phyloP scores from a whole-genome alignment of 306 rosid species.

The Biancaea sappan region DNA sequence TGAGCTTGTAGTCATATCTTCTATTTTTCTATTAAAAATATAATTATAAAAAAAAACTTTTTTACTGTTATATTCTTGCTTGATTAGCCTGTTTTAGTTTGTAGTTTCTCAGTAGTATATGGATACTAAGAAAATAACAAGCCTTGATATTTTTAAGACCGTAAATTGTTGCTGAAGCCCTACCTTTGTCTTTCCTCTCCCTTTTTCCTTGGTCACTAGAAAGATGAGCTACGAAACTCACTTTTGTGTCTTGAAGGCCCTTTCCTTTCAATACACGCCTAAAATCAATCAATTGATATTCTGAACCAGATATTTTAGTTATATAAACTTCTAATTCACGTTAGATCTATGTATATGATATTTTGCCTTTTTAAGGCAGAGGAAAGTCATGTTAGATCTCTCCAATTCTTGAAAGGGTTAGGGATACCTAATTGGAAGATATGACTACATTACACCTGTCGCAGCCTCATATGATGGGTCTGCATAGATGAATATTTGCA shows the following conservation, averaged over 20 bases:
- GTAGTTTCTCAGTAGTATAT: background rate
- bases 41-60: background rate
- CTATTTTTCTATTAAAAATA: too few species aligned
- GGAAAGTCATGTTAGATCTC: too few species aligned
- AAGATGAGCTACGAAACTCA: background rate
- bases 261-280: background rate
- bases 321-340: background rate
- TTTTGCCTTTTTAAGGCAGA: background rate
- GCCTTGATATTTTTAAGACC: background rate
- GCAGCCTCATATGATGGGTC: background rate
- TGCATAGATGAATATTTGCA: background rate
- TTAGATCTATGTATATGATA: background rate
- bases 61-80: background rate
- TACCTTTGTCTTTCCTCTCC: background rate
- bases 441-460: background rate
- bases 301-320: background rate
- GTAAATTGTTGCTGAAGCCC: background rate
- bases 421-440: background rate
- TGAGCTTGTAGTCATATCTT: background rate
- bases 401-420: background rate
- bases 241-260: background rate
- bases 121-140: background rate
- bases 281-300: background rate
- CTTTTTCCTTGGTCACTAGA: background rate
- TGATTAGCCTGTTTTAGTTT: background rate